Percentiles rank a stretch among this genome's conserved stretches.
Conservation (phyloP, 306 rosid genomes). For the Cucurbita argyrosperma region DNA sequence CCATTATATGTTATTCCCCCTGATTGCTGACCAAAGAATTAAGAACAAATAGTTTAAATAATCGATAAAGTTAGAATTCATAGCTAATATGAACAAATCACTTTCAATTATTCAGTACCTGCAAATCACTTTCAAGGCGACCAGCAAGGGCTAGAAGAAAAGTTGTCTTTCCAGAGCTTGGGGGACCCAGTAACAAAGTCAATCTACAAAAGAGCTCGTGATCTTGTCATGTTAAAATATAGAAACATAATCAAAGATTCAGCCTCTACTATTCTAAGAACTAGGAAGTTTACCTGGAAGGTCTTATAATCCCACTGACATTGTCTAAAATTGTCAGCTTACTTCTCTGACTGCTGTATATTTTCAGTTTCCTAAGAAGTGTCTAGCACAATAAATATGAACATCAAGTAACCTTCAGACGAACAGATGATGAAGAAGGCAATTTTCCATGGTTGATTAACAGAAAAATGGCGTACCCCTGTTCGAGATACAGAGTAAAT, state of each 20-base stretch:
- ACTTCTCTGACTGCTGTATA: constrained; percentile 43
- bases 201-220: constrained; percentile 31
- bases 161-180: constrained; percentile 94
- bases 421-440: not conserved
- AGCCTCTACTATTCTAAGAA: not conserved
- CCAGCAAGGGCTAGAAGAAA: constrained; percentile 90
- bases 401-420: not conserved
- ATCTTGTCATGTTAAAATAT: not conserved
- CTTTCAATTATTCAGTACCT: constrained; percentile 35
- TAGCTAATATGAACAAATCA: not conserved
- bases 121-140: constrained; percentile 66
- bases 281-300: constrained; percentile 47
- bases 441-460: not conserved
- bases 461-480: not conserved
- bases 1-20: constrained; percentile 81
- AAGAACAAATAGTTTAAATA: not conserved
- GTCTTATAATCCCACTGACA: constrained; percentile 70
- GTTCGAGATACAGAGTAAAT: not conserved
- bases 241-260: not conserved
- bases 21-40: constrained; percentile 37
- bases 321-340: constrained; percentile 73
- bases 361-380: constrained; percentile 45
- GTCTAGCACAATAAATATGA: constrained; percentile 22
- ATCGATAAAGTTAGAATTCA: not conserved
- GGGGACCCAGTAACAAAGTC: constrained; percentile 87